phyloP scores from a whole-genome alignment of 23 red algal species.

The Agarophyton chilense region DNA sequence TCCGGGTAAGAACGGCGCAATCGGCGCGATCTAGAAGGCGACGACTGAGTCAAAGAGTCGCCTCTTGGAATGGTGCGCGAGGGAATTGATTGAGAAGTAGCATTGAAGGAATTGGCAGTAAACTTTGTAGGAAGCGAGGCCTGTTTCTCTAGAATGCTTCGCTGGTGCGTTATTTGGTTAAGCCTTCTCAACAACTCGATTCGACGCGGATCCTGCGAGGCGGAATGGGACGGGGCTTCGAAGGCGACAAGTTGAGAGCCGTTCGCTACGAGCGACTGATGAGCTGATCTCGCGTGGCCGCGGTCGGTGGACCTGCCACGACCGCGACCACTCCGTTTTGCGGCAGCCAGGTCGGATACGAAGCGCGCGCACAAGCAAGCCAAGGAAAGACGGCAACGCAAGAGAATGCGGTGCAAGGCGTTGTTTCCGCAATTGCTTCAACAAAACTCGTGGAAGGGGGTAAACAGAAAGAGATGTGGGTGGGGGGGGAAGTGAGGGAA shows the following conservation, averaged over 20 bases:
- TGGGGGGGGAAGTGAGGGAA: too few species aligned
- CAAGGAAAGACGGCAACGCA: neutral
- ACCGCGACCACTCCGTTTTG: conserved; percentile 48
- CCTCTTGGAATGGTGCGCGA: neutral
- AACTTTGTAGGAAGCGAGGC: neutral
- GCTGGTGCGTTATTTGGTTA: conserved; percentile 44
- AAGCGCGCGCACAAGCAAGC: neutral
- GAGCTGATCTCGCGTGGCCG: conserved; percentile 7
- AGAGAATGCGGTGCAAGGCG: neutral
- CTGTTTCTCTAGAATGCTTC: conserved; percentile 8
- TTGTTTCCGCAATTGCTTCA: neutral
- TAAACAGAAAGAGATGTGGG: too few species aligned
- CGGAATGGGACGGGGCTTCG: neutral
- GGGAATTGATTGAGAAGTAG: neutral
- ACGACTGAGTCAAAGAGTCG: neutral
- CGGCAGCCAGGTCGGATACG: conserved; percentile 42
- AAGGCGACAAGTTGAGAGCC: neutral
- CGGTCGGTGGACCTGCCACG: conserved; percentile 31
- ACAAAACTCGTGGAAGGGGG: too few species aligned
- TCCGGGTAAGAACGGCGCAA: conserved; percentile 15
- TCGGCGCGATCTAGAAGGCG: neutral
- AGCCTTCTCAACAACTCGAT: conserved; percentile 31
- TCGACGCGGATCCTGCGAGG: conserved; percentile 35
- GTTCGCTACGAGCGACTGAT: neutral
- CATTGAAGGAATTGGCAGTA: neutral